phyloP scores from a whole-genome alignment of 495 filamentous ascomycete genomes.

The Penicillium longicatenatum region DNA sequence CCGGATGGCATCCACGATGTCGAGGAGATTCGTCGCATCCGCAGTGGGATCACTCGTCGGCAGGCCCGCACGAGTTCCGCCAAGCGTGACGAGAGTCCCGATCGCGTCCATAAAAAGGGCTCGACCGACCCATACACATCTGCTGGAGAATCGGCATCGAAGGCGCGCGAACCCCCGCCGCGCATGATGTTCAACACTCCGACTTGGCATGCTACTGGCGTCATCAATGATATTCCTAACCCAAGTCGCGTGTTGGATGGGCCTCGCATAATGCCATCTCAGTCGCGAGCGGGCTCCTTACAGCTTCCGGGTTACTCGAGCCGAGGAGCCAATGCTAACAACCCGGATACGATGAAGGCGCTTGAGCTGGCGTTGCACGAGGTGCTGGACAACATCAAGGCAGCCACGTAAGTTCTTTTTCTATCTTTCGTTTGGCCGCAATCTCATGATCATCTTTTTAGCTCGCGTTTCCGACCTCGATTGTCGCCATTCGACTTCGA shows the following conservation, averaged over 20 bases:
- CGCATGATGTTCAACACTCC: constrained; percentile 60
- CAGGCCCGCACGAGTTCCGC: constrained; percentile 66
- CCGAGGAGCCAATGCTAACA: constrained; percentile 59
- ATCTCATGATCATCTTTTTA: constrained; percentile 14
- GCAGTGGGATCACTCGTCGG: constrained; percentile 79
- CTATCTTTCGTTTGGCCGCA: constrained; percentile 5
- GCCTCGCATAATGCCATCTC: constrained; percentile 42
- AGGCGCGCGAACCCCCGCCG: constrained; percentile 43
- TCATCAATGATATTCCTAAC: constrained; percentile 73
- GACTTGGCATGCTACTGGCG: constrained; percentile 78
- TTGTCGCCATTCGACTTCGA: constrained; percentile 78
- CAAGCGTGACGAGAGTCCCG: constrained; percentile 53
- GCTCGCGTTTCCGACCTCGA: constrained; percentile 41
- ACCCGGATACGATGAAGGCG: constrained; percentile 71
- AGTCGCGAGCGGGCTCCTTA: constrained; percentile 45
- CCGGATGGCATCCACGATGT: constrained; percentile 87
- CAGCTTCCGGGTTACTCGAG: constrained; percentile 60
- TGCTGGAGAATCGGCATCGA: constrained; percentile 26
- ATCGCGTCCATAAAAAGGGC: constrained; percentile 33
- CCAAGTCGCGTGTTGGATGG: constrained; percentile 39
- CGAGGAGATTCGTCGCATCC: constrained; percentile 78
- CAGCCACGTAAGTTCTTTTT: constrained; percentile 66
- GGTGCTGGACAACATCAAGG: constrained; percentile 73
- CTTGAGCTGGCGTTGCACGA: constrained; percentile 85
- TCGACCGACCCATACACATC: constrained; percentile 26